phyloP scores from a whole-genome alignment of 2,329 filamentous ascomycete genomes.

The Pyrenochaeta sp. region DNA sequence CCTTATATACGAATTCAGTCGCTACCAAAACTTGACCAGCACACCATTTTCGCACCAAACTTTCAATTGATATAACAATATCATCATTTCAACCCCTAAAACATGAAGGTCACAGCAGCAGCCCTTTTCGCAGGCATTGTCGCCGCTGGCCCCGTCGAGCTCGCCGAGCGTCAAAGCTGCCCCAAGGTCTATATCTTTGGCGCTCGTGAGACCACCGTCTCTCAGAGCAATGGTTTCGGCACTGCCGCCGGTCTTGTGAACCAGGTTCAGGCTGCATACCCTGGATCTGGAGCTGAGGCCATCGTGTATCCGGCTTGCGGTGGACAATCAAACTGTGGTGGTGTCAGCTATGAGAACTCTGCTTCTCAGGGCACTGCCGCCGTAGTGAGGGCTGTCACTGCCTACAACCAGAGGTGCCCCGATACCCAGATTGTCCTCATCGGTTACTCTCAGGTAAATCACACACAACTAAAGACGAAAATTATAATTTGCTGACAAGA shows the following conservation, averaged over 20 bases:
- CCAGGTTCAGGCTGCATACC: conserved; percentile 50
- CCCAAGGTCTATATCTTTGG: conserved; percentile 56
- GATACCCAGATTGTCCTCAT: conserved; percentile 66
- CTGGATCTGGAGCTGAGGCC: conserved; percentile 52
- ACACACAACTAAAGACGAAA: background rate
- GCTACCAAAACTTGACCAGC: conserved; percentile 20
- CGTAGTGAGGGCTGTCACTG: conserved; percentile 67
- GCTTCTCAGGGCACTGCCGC: conserved; percentile 66
- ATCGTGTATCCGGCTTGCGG: conserved; percentile 67
- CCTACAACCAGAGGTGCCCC: conserved; percentile 66
- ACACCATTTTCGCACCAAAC: conserved; percentile 17
- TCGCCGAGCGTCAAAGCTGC: conserved; percentile 49
- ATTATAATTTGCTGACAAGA: conserved; percentile 12
- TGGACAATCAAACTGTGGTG: conserved; percentile 65
- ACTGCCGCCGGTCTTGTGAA: conserved; percentile 53
- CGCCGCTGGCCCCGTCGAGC: conserved; percentile 47
- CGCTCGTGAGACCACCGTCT: conserved; percentile 54
- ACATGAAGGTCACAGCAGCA: conserved; percentile 45
- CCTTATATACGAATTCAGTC: conserved; percentile 26
- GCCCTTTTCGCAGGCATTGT: conserved; percentile 41
- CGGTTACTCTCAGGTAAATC: conserved; percentile 67
- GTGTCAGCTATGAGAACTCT: conserved; percentile 68
- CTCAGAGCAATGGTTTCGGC: conserved; percentile 51
- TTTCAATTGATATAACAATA: conserved; percentile 8
- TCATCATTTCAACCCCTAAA: conserved; percentile 1